These are phyloP conservation scores for Teratosphaeria pseudoeucalypti DNA, from an alignment of 2,329 filamentous ascomycete genomes.

Conservation along the genomic window DNA sequence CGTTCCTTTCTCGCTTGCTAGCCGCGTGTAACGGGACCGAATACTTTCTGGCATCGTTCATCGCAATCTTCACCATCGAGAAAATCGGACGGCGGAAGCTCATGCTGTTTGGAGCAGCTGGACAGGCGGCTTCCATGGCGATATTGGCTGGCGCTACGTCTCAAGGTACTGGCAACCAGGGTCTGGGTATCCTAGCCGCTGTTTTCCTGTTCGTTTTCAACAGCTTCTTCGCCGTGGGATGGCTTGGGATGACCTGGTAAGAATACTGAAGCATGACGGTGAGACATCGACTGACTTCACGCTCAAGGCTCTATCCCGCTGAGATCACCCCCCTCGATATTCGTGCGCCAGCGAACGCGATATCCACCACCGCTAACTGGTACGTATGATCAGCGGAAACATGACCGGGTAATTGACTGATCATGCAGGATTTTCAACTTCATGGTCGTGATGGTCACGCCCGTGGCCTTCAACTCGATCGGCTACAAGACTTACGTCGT, in stretches of 20 bases:
- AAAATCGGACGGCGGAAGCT: constrained; percentile 49
- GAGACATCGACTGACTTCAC: constrained; percentile 5
- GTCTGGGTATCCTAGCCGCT: constrained; percentile 27
- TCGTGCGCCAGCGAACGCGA: constrained; percentile 24
- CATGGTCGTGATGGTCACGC: constrained; percentile 29
- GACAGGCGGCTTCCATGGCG: constrained; percentile 25
- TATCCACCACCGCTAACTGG: constrained; percentile 46
- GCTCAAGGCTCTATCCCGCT: constrained; percentile 13
- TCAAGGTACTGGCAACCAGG: constrained; percentile 7
- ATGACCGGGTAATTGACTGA: constrained; percentile 41
- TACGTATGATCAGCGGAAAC: constrained; percentile 17
- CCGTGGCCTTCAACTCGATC: constrained; percentile 46
- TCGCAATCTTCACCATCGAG: constrained; percentile 42
- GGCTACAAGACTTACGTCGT: constrained; percentile 51
- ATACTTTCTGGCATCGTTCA: constrained; percentile 40
- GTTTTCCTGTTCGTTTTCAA: constrained; percentile 30
- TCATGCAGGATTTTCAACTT: constrained; percentile 22
- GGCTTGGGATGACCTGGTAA: constrained; percentile 25
- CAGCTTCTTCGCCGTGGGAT: constrained; percentile 27
- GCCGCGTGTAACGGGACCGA: constrained; percentile 45
- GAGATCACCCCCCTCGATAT: constrained; percentile 23
- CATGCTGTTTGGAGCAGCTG: constrained; percentile 59
- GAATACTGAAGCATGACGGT: not conserved
- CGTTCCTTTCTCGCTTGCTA: constrained; percentile 39
- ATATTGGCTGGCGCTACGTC: constrained; percentile 20